These are phyloP conservation scores for Aspergillus bridgeri DNA, from an alignment of 495 filamentous ascomycete genomes.

Conservation along the genomic window DNA sequence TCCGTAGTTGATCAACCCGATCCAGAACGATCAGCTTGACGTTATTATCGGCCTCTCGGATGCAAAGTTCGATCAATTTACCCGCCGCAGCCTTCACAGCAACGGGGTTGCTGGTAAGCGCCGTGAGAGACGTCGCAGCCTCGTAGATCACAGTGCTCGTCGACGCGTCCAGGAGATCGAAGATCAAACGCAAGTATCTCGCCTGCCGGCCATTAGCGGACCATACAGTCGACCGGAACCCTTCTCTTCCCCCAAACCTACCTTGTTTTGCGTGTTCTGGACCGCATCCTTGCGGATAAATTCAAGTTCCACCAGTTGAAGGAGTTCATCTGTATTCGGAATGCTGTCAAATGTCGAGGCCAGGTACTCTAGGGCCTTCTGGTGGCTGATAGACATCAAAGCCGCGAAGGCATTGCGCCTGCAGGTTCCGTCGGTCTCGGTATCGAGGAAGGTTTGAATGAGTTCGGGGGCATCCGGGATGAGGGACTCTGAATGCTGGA, in stretches of 20 bases:
- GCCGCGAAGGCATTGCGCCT: slow-evolving; percentile 98
- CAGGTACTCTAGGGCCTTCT: slow-evolving; percentile 87
- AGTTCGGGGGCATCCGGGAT: slow-evolving; percentile 96
- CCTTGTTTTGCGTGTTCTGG: slow-evolving; percentile 90
- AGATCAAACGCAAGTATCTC: slow-evolving; percentile 88
- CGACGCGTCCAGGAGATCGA: slow-evolving; percentile 90
- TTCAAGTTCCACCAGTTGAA: slow-evolving; percentile 91
- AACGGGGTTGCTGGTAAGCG: slow-evolving; percentile 92
- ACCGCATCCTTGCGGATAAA: slow-evolving; percentile 98
- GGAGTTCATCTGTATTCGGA: slow-evolving; percentile 86
- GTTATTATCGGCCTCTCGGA: slow-evolving; percentile 97
- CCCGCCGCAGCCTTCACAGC: slow-evolving; percentile 94
- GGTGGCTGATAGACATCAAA: slow-evolving; percentile 84
- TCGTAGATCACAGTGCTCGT: slow-evolving; percentile 97
- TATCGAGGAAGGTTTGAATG: slow-evolving; percentile 82
- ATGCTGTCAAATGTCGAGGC: slow-evolving; percentile 91
- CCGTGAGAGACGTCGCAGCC: slow-evolving; percentile 94
- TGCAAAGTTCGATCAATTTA: slow-evolving; percentile 95
- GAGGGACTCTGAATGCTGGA: slow-evolving; percentile 82
- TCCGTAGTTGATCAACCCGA: slow-evolving; percentile 84
- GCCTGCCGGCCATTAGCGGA: slow-evolving; percentile 52
- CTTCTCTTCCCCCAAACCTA: slow-evolving; percentile 31
- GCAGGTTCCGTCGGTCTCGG: slow-evolving; percentile 92
- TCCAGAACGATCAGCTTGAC: slow-evolving; percentile 98
- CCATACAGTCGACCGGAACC: not conserved